A percentile compares a stretch with the other conserved stretches of the same genome.
These are phyloP conservation scores for Paspalum vaginatum DNA, from an alignment of 176 grass and related monocot genomes.

Conservation along the genomic window DNA sequence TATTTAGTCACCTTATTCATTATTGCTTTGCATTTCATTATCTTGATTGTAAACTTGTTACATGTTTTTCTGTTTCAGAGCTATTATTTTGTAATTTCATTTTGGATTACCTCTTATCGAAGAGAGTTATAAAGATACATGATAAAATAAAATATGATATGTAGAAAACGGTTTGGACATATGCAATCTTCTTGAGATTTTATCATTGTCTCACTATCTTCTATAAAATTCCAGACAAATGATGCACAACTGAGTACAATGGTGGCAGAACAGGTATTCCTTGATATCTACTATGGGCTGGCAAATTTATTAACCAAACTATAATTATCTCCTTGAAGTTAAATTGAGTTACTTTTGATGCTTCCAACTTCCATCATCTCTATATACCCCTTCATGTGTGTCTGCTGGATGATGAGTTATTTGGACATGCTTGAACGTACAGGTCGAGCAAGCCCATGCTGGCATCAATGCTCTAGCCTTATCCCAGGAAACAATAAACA, in stretches of 20 bases:
- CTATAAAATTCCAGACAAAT: constrained; percentile 77
- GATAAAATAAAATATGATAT: neutral
- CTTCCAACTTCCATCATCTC: constrained; percentile 17
- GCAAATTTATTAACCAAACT: constrained; percentile 17
- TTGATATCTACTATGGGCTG: constrained; percentile 34
- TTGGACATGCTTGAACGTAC: constrained; percentile 32
- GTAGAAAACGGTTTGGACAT: constrained; percentile 15
- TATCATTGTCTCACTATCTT: constrained; percentile 42
- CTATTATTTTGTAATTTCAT: constrained; percentile 2
- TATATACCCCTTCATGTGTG: neutral
- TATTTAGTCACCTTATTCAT: neutral
- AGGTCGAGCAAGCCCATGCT: constrained; percentile 94
- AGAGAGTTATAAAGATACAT: neutral
- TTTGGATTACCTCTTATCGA: neutral
- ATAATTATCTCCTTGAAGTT: neutral
- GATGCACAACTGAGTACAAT: constrained; percentile 97
- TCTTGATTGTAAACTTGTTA: neutral
- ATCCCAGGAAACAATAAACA: constrained; percentile 95
- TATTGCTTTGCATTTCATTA: neutral
- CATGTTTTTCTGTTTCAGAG: neutral
- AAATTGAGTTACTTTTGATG: constrained; percentile 10
- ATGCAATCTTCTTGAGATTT: constrained; percentile 20
- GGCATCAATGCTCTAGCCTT: constrained; percentile 87
- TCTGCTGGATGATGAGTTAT: constrained; percentile 10
- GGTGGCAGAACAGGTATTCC: constrained; percentile 93